Evolutionary conservation across 495 filamentous ascomycete species (phyloP), one percentile per base, ranked within the genome.

Genomic region (Bombardia bombarda): DNA sequence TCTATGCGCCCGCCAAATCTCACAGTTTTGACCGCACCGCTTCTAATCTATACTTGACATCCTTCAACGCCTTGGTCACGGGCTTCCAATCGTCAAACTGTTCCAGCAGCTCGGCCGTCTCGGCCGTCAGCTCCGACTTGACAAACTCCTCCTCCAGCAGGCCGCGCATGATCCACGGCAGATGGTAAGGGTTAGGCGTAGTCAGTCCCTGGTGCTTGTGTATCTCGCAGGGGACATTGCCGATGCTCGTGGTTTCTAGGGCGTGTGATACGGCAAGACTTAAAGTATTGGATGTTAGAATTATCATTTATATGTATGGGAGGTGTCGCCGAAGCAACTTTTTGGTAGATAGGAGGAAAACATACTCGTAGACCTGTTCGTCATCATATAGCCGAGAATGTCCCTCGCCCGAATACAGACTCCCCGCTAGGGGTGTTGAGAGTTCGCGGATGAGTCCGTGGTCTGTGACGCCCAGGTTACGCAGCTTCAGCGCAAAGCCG

Each of bases 71-170:
- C 67, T 97, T 98, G 8, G 75, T 92, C 0, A 71, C 70, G 7
- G 92, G 92, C 57, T 84, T 87, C 92, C 92, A 98, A 33, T 87
- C 80, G 58, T 98, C 89, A 62, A 96, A 98, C 54, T 94, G 83
- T 51, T 72, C 71, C 10, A 98, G 67, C 32, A 98, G 65, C 53
- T 90, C 82, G 40, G 74, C 77, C 20, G 81, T 87, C 65, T 98
- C 92, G 2, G 72, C 66, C 35, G 74, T 69, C 14, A 94, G 61
- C 53, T 94, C 83, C 19, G 74, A 83, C 51, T 83, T 85, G 24
- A 98, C 92, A 56, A 85, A 79, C 28, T 94, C 87, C 56, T 98
- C 92, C 57, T 96, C 92, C 16, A 98, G 63, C 47, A 98, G 61
- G 3, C 92, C 92, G 21, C 92, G 76, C 80, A 97, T 86, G 24